These are phyloP conservation scores for Eucalyptus cloeziana DNA, from an alignment of 345 rosid genomes.

Conservation along the genomic window DNA sequence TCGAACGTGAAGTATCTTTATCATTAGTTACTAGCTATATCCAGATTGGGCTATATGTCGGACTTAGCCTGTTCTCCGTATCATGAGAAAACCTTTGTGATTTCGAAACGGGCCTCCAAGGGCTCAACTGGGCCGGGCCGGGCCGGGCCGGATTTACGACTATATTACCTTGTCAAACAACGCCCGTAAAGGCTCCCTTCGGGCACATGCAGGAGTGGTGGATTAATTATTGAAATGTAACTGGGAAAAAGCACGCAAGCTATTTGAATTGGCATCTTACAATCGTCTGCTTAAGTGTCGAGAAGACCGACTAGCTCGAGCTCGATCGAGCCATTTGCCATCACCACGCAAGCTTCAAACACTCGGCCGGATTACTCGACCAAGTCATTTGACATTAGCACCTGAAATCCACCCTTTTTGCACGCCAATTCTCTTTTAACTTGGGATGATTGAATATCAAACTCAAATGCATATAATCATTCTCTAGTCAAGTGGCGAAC, in stretches of 20 bases:
- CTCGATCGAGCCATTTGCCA: not conserved
- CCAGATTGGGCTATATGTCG: not conserved
- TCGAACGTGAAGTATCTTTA: not conserved
- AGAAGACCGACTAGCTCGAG: accelerated
- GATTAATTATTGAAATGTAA: not conserved
- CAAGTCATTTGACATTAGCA: not conserved
- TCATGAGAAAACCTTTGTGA: too few species aligned
- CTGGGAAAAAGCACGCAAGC: too few species aligned
- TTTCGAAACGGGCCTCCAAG: too few species aligned
- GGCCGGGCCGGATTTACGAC: too few species aligned
- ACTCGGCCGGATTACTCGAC: too few species aligned
- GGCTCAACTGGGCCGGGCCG: too few species aligned
- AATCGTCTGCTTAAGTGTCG: not conserved
- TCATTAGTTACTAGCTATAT: not conserved
- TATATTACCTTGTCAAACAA: too few species aligned
- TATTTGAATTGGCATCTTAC: not conserved
- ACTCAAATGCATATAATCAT: not conserved
- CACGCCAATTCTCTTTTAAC: not conserved
- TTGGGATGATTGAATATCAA: not conserved
- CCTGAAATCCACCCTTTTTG: not conserved
- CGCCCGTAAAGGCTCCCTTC: accelerated
- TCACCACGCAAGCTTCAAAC: not conserved
- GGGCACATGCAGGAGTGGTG: too few species aligned
- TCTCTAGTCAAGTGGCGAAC: not conserved
- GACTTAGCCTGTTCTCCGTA: too few species aligned